These are phyloP conservation scores for Panus rudis DNA, from an alignment of 768 basidiomycete species.

Conservation along the genomic window DNA sequence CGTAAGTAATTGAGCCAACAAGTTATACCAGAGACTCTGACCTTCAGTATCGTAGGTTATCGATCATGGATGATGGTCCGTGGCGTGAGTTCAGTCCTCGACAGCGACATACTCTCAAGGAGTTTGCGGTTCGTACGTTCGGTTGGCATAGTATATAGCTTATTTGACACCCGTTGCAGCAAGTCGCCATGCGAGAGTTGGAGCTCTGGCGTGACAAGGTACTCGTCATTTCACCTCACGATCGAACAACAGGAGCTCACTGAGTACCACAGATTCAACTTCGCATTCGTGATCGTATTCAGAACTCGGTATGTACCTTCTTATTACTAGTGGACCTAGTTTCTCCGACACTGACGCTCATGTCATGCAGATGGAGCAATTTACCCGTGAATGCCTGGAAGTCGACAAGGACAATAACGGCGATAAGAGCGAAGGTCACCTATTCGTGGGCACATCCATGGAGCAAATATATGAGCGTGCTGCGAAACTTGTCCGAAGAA, in stretches of 20 bases:
- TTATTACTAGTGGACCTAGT: neutral
- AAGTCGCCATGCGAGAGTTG: conserved; percentile 91
- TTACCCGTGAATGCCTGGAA: conserved; percentile 90
- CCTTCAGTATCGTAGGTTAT: conserved; percentile 41
- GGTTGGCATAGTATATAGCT: too few relatives aligned
- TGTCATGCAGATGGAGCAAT: conserved; percentile 75
- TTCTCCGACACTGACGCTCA: neutral
- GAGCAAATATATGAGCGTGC: conserved; percentile 89
- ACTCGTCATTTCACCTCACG: conserved; percentile 4
- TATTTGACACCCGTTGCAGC: conserved; percentile 30
- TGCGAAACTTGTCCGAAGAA: conserved; percentile 80
- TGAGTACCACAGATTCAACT: conserved; percentile 62
- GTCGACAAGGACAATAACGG: conserved; percentile 60
- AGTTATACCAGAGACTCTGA: neutral
- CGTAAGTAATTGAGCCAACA: conserved; percentile 33
- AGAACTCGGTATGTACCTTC: conserved; percentile 55
- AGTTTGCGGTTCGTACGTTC: conserved; percentile 58
- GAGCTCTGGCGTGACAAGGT: conserved; percentile 95
- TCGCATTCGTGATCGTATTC: conserved; percentile 84
- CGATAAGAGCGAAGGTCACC: conserved; percentile 27
- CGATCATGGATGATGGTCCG: conserved; percentile 79
- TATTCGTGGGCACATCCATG: conserved; percentile 45
- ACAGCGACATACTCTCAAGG: conserved; percentile 87
- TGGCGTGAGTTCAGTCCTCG: conserved; percentile 81
- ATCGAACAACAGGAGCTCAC: neutral